Percentiles rank a stretch among this genome's conserved stretches.
These are phyloP conservation scores for Spencermartinsiella europaea DNA, from an alignment of 805 yeast species.

Conservation along the genomic window DNA sequence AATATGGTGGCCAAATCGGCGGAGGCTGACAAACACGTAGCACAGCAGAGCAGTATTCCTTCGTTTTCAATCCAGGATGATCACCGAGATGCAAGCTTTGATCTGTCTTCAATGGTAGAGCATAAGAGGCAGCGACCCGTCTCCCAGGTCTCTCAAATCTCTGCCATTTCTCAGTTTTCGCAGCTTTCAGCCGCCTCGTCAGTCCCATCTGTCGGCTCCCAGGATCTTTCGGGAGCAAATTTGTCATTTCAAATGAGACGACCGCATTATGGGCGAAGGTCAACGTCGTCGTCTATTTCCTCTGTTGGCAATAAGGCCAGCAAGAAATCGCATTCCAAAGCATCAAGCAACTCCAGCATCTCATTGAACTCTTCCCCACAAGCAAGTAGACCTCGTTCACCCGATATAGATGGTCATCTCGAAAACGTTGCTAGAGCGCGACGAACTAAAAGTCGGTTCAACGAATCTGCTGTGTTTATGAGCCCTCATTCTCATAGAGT, in stretches of 20 bases:
- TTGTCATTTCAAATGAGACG: conserved; percentile 10
- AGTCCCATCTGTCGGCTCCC: conserved; percentile 20
- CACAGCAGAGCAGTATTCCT: neutral
- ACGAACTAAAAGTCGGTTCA: conserved; percentile 8
- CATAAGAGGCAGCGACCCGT: conserved; percentile 38
- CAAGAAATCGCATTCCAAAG: conserved; percentile 20
- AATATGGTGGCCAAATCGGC: neutral
- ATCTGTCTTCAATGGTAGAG: conserved; percentile 11
- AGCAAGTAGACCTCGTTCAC: neutral
- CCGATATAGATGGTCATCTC: neutral
- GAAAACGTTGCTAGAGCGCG: neutral
- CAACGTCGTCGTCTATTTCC: conserved; percentile 27
- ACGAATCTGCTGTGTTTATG: conserved; percentile 19
- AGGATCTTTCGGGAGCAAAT: conserved; percentile 6
- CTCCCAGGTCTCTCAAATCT: conserved; percentile 48
- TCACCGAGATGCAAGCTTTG: neutral
- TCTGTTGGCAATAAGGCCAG: conserved; percentile 19
- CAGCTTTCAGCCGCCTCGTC: conserved; percentile 43
- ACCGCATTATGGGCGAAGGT: conserved; percentile 19
- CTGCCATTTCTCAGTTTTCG: conserved; percentile 45
- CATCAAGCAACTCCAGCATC: conserved; percentile 27
- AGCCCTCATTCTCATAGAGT: conserved; percentile 3
- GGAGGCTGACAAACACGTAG: neutral
- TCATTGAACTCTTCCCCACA: conserved; percentile 19
- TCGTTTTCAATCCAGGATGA: neutral